phyloP scores from a whole-genome alignment of 306 rosid genomes.

The Malus sieversii region DNA sequence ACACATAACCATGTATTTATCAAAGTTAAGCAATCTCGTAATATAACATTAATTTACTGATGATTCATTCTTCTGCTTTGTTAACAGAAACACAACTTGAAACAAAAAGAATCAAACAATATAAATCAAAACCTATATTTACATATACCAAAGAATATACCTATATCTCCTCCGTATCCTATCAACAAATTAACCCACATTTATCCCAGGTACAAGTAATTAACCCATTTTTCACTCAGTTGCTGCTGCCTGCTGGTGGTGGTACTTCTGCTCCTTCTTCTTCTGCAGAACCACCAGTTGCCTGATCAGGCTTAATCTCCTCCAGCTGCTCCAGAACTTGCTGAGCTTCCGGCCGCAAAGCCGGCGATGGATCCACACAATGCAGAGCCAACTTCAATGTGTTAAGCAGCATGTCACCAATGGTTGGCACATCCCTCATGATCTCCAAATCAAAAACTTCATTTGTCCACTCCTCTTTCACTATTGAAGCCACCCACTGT shows the following conservation, averaged over 20 bases:
- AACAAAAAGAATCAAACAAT: conserved; percentile 14
- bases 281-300: conserved; percentile 36
- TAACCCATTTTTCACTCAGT: conserved; percentile 23
- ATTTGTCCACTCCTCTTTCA: conserved; percentile 80
- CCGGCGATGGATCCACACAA: conserved; percentile 83
- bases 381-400: conserved; percentile 78
- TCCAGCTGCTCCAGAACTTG: conserved; percentile 71
- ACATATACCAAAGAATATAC: conserved; percentile 29
- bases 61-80: neutral
- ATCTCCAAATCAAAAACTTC: conserved; percentile 91
- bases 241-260: conserved; percentile 8
- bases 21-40: neutral
- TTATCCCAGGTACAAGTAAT: neutral
- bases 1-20: neutral
- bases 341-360: conserved; percentile 71
- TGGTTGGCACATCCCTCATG: conserved; percentile 56
- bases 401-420: conserved; percentile 67
- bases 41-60: neutral
- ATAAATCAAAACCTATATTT: conserved; percentile 13
- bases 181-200: neutral
- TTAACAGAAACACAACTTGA: conserved; percentile 17
- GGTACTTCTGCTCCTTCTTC: conserved; percentile 27
- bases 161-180: neutral
- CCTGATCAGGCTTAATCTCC: conserved; percentile 52
- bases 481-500: conserved; percentile 87